Percentiles rank a stretch among this genome's conserved stretches.
phyloP scores from a whole-genome alignment of 139 green algal genomes.

The Tetradesmus obliquus region DNA sequence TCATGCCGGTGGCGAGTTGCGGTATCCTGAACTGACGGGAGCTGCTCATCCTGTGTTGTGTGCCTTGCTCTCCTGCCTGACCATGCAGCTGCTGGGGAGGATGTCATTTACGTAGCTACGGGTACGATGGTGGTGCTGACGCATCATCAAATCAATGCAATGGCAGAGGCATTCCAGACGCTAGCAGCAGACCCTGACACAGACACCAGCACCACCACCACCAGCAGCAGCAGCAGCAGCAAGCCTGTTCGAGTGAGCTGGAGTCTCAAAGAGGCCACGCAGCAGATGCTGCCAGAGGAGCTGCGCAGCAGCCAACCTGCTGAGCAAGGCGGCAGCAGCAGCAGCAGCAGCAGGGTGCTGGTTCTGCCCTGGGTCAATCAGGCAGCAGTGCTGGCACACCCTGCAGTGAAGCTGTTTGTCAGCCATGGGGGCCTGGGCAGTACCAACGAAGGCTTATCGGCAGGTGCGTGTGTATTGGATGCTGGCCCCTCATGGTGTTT shows the following conservation, averaged over 20 bases:
- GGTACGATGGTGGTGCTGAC: conserved; percentile 1
- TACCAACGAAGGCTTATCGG: neutral
- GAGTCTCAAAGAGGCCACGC: neutral
- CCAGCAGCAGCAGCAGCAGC: no score
- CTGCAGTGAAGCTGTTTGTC: neutral
- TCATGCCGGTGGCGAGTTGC: no score
- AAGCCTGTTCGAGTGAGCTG: neutral
- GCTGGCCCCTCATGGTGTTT: no score
- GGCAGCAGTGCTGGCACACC: neutral
- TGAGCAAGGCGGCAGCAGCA: neutral
- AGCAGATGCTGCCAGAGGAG: neutral
- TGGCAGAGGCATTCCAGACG: neutral
- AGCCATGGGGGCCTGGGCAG: conserved; percentile 2
- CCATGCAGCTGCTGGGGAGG: neutral
- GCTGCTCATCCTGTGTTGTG: no score
- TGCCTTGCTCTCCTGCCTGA: neutral
- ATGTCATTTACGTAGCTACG: neutral
- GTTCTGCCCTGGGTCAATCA: neutral
- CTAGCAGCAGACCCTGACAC: neutral
- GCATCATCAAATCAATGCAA: neutral
- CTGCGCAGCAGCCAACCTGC: neutral
- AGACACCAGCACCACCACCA: no score
- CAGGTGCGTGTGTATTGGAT: neutral
- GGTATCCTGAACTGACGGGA: no score
- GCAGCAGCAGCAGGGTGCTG: neutral